Conservation (phyloP, 495 filamentous ascomycete species). For the Neurospora sp. region DNA sequence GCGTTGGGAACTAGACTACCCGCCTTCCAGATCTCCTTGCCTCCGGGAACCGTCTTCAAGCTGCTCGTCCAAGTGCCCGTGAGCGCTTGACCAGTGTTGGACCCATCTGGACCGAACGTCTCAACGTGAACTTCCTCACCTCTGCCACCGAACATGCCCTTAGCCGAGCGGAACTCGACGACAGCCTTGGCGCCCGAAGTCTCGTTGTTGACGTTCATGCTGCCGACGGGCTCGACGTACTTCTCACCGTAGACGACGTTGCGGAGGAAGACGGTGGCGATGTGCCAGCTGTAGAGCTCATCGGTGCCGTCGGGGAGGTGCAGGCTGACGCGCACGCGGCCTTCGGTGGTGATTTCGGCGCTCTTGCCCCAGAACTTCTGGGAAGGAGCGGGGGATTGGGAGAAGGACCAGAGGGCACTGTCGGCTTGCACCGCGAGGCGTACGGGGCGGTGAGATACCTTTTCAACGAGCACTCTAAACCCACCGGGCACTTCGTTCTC, state of each 20-base stretch:
- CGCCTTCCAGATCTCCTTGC: constrained; percentile 64
- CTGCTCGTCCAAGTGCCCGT: constrained; percentile 75
- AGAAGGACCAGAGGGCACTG: constrained; percentile 67
- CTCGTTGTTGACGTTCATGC: constrained; percentile 74
- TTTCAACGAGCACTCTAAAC: constrained; percentile 85
- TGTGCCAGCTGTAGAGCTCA: constrained; percentile 75
- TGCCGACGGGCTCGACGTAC: constrained; percentile 90
- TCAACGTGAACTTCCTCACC: constrained; percentile 81
- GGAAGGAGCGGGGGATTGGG: constrained; percentile 75
- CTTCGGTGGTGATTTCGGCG: constrained; percentile 85
- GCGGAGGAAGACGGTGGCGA: constrained; percentile 79
- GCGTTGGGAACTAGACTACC: constrained; percentile 68
- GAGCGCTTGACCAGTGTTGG: constrained; percentile 50
- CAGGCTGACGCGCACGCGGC: constrained; percentile 64
- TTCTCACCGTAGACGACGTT: constrained; percentile 98
- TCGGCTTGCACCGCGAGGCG: constrained; percentile 91
- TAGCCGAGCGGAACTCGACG: constrained; percentile 70
- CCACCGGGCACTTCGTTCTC: constrained; percentile 58
- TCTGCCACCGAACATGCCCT: constrained; percentile 92
- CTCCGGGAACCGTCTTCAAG: constrained; percentile 51
- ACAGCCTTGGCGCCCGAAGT: constrained; percentile 67
- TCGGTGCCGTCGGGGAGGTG: constrained; percentile 49
- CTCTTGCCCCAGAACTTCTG: constrained; percentile 99
- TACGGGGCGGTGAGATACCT: constrained; percentile 85
- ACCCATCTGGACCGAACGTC: constrained; percentile 53